These are phyloP conservation scores for Xylaria multiplex DNA, from an alignment of 2,329 filamentous ascomycete genomes.

Conservation along the genomic window DNA sequence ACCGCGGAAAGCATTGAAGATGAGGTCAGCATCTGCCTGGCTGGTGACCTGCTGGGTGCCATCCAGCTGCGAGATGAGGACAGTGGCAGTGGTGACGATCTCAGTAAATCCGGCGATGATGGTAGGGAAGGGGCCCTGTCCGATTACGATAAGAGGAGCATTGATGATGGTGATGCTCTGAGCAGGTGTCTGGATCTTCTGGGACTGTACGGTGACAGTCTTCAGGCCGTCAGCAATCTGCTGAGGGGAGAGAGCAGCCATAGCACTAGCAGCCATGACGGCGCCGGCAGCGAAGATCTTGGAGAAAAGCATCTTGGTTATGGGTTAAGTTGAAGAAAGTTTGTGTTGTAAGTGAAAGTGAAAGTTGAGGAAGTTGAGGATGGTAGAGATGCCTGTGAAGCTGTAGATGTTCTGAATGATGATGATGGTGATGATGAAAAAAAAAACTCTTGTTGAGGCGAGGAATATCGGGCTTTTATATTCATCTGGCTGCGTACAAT, in stretches of 20 bases:
- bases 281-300: conserved; percentile 34
- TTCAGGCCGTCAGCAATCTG: conserved; percentile 29
- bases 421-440: conserved; percentile 13
- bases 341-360: not conserved
- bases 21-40: conserved; percentile 19
- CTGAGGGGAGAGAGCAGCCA: conserved; percentile 23
- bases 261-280: conserved; percentile 31
- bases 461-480: conserved; percentile 20
- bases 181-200: conserved; percentile 21
- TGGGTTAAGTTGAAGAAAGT: not conserved
- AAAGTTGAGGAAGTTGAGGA: conserved; percentile 3
- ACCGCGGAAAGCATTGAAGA: conserved; percentile 31
- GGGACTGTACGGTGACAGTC: conserved; percentile 22
- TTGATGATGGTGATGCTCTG: conserved; percentile 34
- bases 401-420: conserved; percentile 21
- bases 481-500: conserved; percentile 8
- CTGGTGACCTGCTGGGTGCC: conserved; percentile 17
- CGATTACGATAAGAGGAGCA: conserved; percentile 28
- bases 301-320: conserved; percentile 35
- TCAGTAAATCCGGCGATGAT: conserved; percentile 30
- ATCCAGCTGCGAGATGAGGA: not conserved
- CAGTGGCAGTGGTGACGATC: conserved; percentile 27
- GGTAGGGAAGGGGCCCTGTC: conserved; percentile 25
- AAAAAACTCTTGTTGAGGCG: not conserved
- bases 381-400: not conserved